Conservation (phyloP, 352 stramenopile genomes). For the Phytophthora colocasiae region DNA sequence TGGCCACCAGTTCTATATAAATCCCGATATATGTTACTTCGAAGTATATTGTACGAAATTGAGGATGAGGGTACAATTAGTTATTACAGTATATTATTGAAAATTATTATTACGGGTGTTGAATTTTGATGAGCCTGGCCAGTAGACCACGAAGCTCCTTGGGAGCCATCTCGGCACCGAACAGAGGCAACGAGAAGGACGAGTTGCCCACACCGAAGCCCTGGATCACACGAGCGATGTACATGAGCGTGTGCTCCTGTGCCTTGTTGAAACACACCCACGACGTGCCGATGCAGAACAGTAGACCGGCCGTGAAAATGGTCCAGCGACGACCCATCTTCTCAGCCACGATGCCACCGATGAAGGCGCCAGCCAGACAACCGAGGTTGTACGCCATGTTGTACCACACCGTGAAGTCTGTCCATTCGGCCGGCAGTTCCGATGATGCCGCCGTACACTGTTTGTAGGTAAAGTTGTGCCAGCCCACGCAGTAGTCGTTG, state of each 20-base stretch:
- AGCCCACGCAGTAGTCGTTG: too few species aligned
- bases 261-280: not conserved
- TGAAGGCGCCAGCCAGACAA: not conserved
- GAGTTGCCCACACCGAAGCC: not conserved
- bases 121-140: too few species aligned
- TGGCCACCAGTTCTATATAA: too few species aligned
- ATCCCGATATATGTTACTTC: too few species aligned
- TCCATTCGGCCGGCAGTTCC: not conserved
- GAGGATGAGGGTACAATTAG: too few species aligned
- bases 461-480: not conserved
- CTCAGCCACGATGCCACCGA: not conserved
- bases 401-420: not conserved
- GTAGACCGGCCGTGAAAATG: not conserved
- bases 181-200: not conserved
- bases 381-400: conserved; percentile 1
- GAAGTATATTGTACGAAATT: too few species aligned
- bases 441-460: conserved; percentile 14
- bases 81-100: too few species aligned
- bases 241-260: not conserved
- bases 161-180: not conserved
- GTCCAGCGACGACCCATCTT: not conserved
- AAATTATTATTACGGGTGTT: too few species aligned
- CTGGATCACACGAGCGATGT: not conserved
- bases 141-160: too few species aligned
- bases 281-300: not conserved